Percentiles rank a stretch among this genome's conserved stretches.
phyloP scores from a whole-genome alignment of 148 eudicot species.

The Euryodendron excelsum region DNA sequence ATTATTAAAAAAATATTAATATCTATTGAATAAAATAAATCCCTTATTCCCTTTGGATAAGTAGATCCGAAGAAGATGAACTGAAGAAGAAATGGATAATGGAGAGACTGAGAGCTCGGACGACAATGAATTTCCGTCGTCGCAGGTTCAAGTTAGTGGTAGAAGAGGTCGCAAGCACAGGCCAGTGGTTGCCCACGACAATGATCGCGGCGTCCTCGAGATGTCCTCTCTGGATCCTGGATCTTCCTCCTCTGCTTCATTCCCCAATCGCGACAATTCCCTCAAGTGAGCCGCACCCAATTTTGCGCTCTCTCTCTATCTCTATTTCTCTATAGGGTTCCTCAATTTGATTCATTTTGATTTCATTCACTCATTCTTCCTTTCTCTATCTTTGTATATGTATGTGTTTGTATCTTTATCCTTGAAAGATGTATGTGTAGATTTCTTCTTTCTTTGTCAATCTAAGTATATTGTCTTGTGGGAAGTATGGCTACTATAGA shows the following conservation, averaged over 20 bases:
- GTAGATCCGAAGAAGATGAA: constrained; percentile 6
- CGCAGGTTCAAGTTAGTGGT: constrained; percentile 15
- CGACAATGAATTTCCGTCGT: constrained; percentile 13
- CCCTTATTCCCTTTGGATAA: constrained; percentile 5
- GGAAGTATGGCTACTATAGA: neutral
- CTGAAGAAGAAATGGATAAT: constrained; percentile 30
- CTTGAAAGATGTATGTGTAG: neutral
- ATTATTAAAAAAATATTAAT: too few relatives aligned
- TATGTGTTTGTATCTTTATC: too few relatives aligned
- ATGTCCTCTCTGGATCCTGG: constrained; percentile 48
- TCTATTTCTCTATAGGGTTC: too few relatives aligned
- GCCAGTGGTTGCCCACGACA: constrained; percentile 46
- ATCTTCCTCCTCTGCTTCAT: constrained; percentile 25
- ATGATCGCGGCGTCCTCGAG: constrained; percentile 46
- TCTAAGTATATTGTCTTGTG: neutral
- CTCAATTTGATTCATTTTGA: neutral
- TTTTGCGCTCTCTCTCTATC: neutral
- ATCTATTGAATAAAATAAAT: too few relatives aligned
- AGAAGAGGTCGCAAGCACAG: constrained; percentile 32
- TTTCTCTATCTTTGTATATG: neutral
- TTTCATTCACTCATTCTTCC: neutral
- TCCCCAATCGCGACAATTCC: neutral
- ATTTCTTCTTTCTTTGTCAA: neutral
- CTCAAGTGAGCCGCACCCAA: constrained; percentile 21
- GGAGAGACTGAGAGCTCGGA: constrained; percentile 32